A percentile compares a stretch with the other conserved stretches of the same genome.
These are phyloP conservation scores for Plantago elongata DNA, from an alignment of 257 asterid species.

Conservation along the genomic window DNA sequence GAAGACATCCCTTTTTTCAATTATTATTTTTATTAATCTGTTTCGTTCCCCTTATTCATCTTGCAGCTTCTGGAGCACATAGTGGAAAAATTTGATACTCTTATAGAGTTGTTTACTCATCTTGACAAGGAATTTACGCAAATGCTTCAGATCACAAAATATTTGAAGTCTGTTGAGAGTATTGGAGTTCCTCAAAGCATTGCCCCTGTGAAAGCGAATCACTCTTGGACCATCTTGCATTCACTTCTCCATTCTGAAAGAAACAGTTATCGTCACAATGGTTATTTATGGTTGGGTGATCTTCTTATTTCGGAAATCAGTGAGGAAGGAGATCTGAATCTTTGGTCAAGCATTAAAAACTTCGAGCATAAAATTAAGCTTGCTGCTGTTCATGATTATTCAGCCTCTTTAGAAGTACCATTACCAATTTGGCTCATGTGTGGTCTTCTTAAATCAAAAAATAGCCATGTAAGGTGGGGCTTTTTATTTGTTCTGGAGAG, in stretches of 20 bases:
- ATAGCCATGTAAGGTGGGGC: conserved; percentile 73
- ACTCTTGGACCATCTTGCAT: conserved; percentile 88
- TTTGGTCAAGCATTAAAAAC: conserved; percentile 65
- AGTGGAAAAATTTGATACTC: conserved; percentile 74
- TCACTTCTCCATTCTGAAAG: conserved; percentile 97
- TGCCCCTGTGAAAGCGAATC: conserved; percentile 55
- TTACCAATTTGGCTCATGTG: conserved; percentile 94
- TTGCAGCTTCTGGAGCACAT: conserved; percentile 86
- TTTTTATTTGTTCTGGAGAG: conserved; percentile 89
- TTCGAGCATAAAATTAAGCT: conserved; percentile 70
- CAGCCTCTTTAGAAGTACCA: conserved; percentile 68
- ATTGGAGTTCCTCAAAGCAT: conserved; percentile 44
- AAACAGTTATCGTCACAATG: conserved; percentile 75
- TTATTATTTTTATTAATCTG: background rate
- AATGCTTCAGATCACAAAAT: conserved; percentile 68
- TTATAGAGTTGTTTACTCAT: conserved; percentile 77
- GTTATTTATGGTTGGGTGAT: conserved; percentile 95
- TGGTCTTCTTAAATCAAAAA: conserved; percentile 86
- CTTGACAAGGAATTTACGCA: conserved; percentile 79
- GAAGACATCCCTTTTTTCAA: no score
- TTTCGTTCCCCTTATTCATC: conserved; percentile 1
- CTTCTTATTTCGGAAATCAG: conserved; percentile 82
- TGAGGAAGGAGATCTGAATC: conserved; percentile 57
- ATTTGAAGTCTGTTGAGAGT: conserved; percentile 60
- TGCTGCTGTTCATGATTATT: conserved; percentile 79